phyloP scores from a whole-genome alignment of 345 rosid species.

The Combretum micranthum region DNA sequence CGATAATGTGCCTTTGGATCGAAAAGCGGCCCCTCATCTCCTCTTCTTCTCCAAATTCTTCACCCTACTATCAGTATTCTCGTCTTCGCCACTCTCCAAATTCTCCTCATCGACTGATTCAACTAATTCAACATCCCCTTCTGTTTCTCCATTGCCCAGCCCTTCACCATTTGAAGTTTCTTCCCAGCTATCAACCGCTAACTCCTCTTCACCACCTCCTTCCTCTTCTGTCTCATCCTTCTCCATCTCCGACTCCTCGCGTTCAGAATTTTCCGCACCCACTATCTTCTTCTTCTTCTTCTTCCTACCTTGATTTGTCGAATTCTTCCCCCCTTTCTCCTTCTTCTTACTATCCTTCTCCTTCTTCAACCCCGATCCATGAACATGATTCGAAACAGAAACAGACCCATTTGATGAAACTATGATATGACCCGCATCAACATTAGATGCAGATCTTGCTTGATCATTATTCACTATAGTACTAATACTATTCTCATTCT shows the following conservation, averaged over 20 bases:
- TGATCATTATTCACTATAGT: slow-evolving; percentile 13
- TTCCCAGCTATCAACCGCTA: slow-evolving; percentile 47
- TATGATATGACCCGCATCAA: slow-evolving; percentile 30
- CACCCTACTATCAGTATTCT: slow-evolving; percentile 15
- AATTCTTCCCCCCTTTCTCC: slow-evolving; percentile 27
- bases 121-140: slow-evolving; percentile 34
- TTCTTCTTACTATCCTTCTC: slow-evolving; percentile 29
- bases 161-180: slow-evolving; percentile 34
- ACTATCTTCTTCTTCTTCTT: slow-evolving; percentile 30
- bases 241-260: slow-evolving; percentile 29
- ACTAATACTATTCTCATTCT: slow-evolving; percentile 8
- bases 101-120: slow-evolving; percentile 41
- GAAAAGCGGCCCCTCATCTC: slow-evolving; percentile 75
- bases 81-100: slow-evolving; percentile 38
- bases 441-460: slow-evolving; percentile 26
- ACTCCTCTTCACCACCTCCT: slow-evolving; percentile 26
- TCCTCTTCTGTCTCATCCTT: slow-evolving; percentile 28
- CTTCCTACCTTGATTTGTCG: slow-evolving; percentile 41
- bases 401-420: slow-evolving; percentile 25
- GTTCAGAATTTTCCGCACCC: slow-evolving; percentile 34
- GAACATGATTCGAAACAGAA: slow-evolving; percentile 31
- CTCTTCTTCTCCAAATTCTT: slow-evolving; percentile 30
- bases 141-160: slow-evolving; percentile 33
- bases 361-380: slow-evolving; percentile 36
- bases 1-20: slow-evolving; percentile 73